Conservation (phyloP, 164 flowering plant genomes). For the Cinnamomum chago region DNA sequence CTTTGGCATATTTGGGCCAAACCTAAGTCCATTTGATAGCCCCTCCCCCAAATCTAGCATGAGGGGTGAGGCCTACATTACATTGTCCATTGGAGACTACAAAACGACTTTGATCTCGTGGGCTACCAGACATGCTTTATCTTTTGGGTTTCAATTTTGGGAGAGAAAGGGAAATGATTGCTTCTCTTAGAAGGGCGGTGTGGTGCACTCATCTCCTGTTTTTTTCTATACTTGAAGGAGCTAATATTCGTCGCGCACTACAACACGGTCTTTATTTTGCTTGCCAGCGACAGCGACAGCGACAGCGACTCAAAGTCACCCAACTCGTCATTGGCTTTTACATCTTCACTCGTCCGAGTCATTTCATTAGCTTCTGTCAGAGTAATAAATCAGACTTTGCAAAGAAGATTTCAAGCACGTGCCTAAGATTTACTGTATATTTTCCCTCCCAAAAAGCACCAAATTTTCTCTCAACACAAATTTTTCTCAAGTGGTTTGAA, state of each 20-base stretch:
- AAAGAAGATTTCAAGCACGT: not conserved
- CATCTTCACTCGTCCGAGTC: too few relatives aligned
- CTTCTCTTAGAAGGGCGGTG: not conserved
- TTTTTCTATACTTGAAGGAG: not conserved
- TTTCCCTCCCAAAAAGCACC: too few relatives aligned
- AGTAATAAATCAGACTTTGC: not conserved
- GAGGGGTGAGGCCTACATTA: not conserved
- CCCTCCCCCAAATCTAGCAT: not conserved
- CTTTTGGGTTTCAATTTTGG: not conserved
- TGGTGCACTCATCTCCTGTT: not conserved
- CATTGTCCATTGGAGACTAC: not conserved
- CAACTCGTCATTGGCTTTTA: too few relatives aligned
- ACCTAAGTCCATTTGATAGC: not conserved
- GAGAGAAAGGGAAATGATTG: not conserved
- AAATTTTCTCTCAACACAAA: too few relatives aligned
- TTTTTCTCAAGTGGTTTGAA: too few relatives aligned
- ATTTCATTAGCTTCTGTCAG: not conserved
- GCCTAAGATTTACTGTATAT: too few relatives aligned
- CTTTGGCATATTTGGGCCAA: not conserved
- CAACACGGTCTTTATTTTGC: not conserved
- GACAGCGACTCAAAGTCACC: not conserved
- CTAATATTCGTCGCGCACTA: not conserved
- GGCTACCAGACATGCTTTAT: not conserved
- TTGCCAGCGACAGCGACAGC: not conserved
- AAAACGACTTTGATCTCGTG: not conserved